Base-by-base conservation (phyloP, 257 asterid species). In the Solanum raphanifolium region DNA sequence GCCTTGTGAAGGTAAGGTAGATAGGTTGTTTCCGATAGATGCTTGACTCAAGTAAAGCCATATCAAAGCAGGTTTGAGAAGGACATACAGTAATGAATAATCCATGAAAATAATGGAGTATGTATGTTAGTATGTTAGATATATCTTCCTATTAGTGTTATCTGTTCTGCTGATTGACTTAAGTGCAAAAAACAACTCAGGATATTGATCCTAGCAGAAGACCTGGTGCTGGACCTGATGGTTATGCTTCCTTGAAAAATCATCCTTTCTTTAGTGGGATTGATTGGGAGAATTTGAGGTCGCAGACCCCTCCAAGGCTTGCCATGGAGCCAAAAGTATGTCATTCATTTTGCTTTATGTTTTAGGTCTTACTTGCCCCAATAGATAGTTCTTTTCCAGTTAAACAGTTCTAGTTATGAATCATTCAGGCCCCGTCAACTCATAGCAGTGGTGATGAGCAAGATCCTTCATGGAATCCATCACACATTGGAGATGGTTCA, bases 121-220 rank as follows among this genome's bases (percentile, higher is more conserved):
- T 81, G 68, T 81, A 9, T 9, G 85, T 29, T 38, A 13, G 68
- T 15, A 81, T 46, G 20, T 46, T 79, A 46, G 69, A 18, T 82
- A 48, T 32, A 18, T 82, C 18, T 29, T 82, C 12, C 7, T 18
- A 31, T 52, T 18, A 12, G n/a, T 82, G 69, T 18, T 9, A 66
- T 48, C 69, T 20, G 3, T 31, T 48, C 48, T 48, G 83, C 62
- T 65, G 79, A 62, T 71, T 86, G 79, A 83, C 78, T 60, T 86
- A 32, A 36, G 21, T 83, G 87, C 71, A 38, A 85, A 85, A 68
- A 86, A 55, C 86, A 82, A 65, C 84, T 74, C 92, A 97, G 99
- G 98, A 95, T 90, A 93, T 91, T 79, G 99, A 97, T 87, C 99
- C 99, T 20, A 93, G 98, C 90, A 92, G 94, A 90, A 92, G 99